These are phyloP conservation scores for Russula emetica DNA, from an alignment of 768 basidiomycete genomes.

Conservation along the genomic window DNA sequence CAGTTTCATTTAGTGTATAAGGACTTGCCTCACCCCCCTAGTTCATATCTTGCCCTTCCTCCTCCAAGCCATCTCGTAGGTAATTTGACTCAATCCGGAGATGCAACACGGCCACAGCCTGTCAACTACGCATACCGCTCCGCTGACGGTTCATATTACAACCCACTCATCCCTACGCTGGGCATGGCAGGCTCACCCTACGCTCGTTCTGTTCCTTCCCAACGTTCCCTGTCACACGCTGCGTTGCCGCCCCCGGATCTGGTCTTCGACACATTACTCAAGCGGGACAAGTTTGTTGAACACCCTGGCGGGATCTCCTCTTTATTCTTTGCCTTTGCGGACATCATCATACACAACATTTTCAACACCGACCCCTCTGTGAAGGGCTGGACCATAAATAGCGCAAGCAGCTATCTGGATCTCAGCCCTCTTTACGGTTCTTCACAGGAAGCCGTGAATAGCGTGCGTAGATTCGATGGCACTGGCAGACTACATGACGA, in stretches of 20 bases:
- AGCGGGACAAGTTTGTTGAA: constrained; percentile 34
- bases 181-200: constrained; percentile 39
- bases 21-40: constrained; percentile 28
- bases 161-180: constrained; percentile 33
- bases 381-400: constrained; percentile 50
- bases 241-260: constrained; percentile 61
- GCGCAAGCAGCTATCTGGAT: constrained; percentile 71
- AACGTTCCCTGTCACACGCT: constrained; percentile 39
- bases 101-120: background rate
- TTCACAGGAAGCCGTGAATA: constrained; percentile 42
- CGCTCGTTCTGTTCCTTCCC: constrained; percentile 59
- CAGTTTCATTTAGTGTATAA: constrained; percentile 22
- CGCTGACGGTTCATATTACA: constrained; percentile 40
- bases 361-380: constrained; percentile 50
- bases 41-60: constrained; percentile 23
- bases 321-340: constrained; percentile 75
- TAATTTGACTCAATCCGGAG: background rate
- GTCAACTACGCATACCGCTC: constrained; percentile 29
- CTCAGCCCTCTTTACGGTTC: constrained; percentile 70
- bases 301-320: constrained; percentile 57
- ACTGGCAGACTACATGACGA: constrained; percentile 65
- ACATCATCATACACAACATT: constrained; percentile 68
- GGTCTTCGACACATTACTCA: constrained; percentile 68
- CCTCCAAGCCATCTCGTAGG: background rate
- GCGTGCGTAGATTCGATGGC: constrained; percentile 59